Conservation (phyloP, 2,329 filamentous ascomycete genomes). For the Aaosphaeria pasadenensis region DNA sequence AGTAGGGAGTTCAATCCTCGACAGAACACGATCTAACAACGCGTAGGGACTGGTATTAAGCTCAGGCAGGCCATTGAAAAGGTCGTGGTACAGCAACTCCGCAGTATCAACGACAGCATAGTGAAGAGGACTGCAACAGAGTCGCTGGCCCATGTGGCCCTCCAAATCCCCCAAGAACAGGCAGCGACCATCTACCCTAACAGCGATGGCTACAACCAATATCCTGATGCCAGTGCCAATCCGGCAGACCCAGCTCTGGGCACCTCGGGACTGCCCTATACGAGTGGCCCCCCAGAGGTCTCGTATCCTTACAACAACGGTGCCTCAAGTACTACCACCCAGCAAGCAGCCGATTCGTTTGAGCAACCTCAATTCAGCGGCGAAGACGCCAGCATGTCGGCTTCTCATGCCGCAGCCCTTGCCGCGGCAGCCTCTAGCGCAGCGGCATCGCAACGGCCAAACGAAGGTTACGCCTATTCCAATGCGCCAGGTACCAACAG, state of each 20-base stretch:
- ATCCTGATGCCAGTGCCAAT: slow-evolving; percentile 12
- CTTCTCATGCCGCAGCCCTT: slow-evolving; percentile 28
- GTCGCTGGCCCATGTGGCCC: slow-evolving; percentile 38
- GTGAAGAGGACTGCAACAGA: slow-evolving; percentile 44
- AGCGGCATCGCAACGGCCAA: slow-evolving; percentile 16
- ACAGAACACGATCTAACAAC: not conserved
- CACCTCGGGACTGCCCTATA: slow-evolving; percentile 18
- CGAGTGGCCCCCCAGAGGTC: slow-evolving; percentile 9
- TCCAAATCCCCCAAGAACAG: slow-evolving; percentile 26
- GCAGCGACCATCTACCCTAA: slow-evolving; percentile 20
- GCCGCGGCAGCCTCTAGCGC: slow-evolving; percentile 20
- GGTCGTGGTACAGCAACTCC: slow-evolving; percentile 49
- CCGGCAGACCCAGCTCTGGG: slow-evolving; percentile 19
- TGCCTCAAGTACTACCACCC: slow-evolving; percentile 14
- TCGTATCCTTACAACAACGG: slow-evolving; percentile 26
- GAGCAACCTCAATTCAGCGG: slow-evolving; percentile 23
- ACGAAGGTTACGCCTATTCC: slow-evolving; percentile 20
- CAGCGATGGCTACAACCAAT: slow-evolving; percentile 19
- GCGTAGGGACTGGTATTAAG: slow-evolving; percentile 45
- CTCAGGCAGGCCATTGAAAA: slow-evolving; percentile 48
- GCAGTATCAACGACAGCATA: slow-evolving; percentile 46
- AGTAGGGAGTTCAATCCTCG: slow-evolving; percentile 22
- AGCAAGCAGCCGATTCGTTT: slow-evolving; percentile 17
- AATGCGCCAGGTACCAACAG: slow-evolving; percentile 14
- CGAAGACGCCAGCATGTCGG: slow-evolving; percentile 24